Conservation (phyloP, 2,329 filamentous ascomycete species). For the Colletotrichum gigasporum region DNA sequence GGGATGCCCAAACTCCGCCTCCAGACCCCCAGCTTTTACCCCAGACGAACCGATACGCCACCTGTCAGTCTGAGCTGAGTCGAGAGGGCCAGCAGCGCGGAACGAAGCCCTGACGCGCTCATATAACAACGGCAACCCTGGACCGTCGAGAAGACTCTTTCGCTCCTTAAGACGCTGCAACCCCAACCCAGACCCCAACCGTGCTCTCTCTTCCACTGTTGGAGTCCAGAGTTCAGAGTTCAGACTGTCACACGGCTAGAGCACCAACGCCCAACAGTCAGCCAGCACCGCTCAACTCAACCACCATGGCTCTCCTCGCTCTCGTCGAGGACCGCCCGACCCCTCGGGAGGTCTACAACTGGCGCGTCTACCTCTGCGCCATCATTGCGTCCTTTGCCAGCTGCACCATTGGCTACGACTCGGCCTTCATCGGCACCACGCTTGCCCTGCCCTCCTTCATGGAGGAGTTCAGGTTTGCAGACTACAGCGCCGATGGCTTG, state of each 20-base stretch:
- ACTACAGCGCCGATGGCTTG: constrained; percentile 56
- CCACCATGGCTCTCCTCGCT: constrained; percentile 55
- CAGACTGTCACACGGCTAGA: constrained; percentile 10
- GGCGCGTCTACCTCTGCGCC: constrained; percentile 66
- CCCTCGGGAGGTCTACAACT: constrained; percentile 67
- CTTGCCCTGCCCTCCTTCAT: constrained; percentile 76
- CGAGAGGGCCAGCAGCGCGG: not conserved
- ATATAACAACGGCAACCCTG: constrained; percentile 30
- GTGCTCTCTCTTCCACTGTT: too few relatives aligned
- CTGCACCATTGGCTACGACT: constrained; percentile 71
- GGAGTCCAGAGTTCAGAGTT: constrained; percentile 17
- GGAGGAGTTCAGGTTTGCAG: constrained; percentile 71
- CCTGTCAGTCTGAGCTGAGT: not conserved
- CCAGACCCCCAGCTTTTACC: constrained; percentile 28
- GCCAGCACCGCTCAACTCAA: not conserved
- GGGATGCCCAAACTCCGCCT: constrained; percentile 24
- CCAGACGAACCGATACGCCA: constrained; percentile 26
- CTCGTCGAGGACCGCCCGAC: constrained; percentile 67
- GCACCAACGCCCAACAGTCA: constrained; percentile 10
- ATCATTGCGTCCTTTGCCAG: constrained; percentile 64
- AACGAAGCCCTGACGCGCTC: not conserved
- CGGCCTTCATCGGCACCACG: constrained; percentile 82
- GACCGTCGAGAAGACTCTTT: not conserved
- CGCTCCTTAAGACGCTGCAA: constrained; percentile 9
- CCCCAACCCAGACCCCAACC: not conserved